Base-by-base conservation (phyloP, 768 basidiomycete species). In the Mycena pura region DNA sequence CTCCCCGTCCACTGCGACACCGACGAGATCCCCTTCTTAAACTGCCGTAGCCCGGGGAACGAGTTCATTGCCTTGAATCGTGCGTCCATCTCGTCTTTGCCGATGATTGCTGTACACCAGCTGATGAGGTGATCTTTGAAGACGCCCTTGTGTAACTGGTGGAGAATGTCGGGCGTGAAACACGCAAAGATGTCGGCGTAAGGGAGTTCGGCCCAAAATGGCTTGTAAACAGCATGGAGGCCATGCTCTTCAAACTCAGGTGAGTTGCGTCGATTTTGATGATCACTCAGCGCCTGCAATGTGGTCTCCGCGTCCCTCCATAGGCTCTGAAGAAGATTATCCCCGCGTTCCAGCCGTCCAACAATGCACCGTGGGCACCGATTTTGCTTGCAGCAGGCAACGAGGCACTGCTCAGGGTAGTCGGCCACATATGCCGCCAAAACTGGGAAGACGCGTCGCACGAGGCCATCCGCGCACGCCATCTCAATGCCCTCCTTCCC, bases 141-240 rank as follows among this genome's bases (percentile, higher is more conserved):
- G 13, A 78, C 56, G 1, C 79, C 79, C 49, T 80, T 76, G 63
- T 78, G 74, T 0, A 80, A 58, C 60, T 80, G 77, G 63, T 80
- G 79, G 3, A 80, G 70, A 32, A 78, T 45, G 17, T 52, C 51
- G 14, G 51, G 51, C 5, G 51, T 41, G 51, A 52, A 52, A 27
- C 24, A 24, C 5, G 61, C 3, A 63, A 76, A 77, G 48, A 80
- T 80, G 52, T 79, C 54, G 44, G 60, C 56, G 59, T 73, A 69
- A 0, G 76, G 77, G 9, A 78, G 64, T 22, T 73, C 58, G 2
- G 32, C 49, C 77, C 77, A 77, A 59, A 75, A 77, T 4, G 73
- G 77, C 6, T 11, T 19, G 38, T 40, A 52, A 6, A 52, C 39
- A 1, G 36, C 25, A 2, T 27, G 51, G 0, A 52, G n/a, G 8